Conservation (phyloP, 2,329 filamentous ascomycete species). For the Karstenula rhodostoma region DNA sequence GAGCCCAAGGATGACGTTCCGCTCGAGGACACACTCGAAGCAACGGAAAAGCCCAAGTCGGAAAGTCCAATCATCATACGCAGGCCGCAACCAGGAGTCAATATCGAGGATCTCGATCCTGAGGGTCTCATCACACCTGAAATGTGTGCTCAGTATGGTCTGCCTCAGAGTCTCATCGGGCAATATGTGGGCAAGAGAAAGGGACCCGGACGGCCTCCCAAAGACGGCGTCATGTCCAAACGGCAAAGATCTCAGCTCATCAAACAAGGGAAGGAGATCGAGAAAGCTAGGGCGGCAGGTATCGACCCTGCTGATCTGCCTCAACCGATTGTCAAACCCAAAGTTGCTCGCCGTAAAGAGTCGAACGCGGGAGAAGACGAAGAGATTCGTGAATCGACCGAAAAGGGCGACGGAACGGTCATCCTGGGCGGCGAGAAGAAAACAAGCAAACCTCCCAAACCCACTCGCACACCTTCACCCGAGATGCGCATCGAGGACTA, state of each 20-base stretch:
- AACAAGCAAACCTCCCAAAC: constrained; percentile 56
- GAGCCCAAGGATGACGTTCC: constrained; percentile 35
- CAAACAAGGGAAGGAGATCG: constrained; percentile 63
- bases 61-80: constrained; percentile 39
- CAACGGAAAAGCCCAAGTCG: constrained; percentile 33
- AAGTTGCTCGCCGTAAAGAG: constrained; percentile 46
- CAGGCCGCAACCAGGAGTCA: constrained; percentile 30
- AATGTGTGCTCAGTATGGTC: constrained; percentile 51
- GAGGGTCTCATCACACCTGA: constrained; percentile 47
- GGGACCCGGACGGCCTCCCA: constrained; percentile 81
- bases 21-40: constrained; percentile 34
- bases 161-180: constrained; percentile 48
- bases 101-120: constrained; percentile 41
- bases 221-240: constrained; percentile 85
- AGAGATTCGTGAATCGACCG: constrained; percentile 44
- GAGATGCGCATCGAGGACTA: constrained; percentile 70
- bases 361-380: constrained; percentile 49
- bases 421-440: constrained; percentile 54
- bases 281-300: constrained; percentile 49
- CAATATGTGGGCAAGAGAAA: constrained; percentile 68
- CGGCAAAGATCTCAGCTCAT: constrained; percentile 72
- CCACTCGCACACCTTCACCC: constrained; percentile 66
- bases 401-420: constrained; percentile 44
- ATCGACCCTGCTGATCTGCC: constrained; percentile 48
- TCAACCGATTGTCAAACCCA: constrained; percentile 43